These are phyloP conservation scores for Gloeopeniophorella convolvens DNA, from an alignment of 768 basidiomycete species.

Conservation along the genomic window DNA sequence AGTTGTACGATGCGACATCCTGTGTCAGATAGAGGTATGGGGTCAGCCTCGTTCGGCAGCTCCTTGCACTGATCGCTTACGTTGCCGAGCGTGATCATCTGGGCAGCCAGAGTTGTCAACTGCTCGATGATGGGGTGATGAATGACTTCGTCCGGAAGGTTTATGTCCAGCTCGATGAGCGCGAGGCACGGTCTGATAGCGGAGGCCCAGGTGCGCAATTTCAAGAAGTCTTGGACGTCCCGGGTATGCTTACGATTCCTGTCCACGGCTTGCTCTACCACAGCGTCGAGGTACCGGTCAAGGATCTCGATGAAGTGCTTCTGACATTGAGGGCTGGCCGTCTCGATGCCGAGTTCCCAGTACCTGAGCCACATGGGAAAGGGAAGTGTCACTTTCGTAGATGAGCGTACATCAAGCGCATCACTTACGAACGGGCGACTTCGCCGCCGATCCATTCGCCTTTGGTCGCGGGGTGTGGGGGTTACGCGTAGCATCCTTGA, in stretches of 20 bases:
- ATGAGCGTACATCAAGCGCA: neutral
- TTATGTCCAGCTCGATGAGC: neutral
- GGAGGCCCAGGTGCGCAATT: neutral
- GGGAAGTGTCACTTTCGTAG: neutral
- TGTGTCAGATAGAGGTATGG: neutral
- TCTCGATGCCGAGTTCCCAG: slow-evolving; percentile 12
- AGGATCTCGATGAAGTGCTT: slow-evolving; percentile 3
- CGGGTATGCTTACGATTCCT: neutral
- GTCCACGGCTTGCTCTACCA: neutral
- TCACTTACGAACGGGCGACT: slow-evolving; percentile 14
- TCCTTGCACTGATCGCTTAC: neutral
- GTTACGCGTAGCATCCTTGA: slow-evolving; percentile 17
- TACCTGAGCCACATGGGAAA: slow-evolving; percentile 1
- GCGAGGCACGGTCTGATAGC: neutral
- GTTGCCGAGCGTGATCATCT: slow-evolving; percentile 1
- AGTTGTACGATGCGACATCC: slow-evolving; percentile 27
- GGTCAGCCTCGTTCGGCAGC: neutral
- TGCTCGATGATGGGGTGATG: neutral
- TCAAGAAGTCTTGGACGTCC: slow-evolving; percentile 2
- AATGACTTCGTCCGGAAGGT: neutral
- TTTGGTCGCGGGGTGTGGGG: slow-evolving; percentile 14
- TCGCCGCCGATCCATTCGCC: slow-evolving; percentile 9
- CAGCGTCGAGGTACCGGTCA: neutral
- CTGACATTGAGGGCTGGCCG: slow-evolving; percentile 1
- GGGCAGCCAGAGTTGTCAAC: neutral